Evolutionary conservation across 371 early-diverging fungal species (phyloP), one percentile per base, ranked within the genome.

Genomic region (Rhizopus delemar): DNA sequence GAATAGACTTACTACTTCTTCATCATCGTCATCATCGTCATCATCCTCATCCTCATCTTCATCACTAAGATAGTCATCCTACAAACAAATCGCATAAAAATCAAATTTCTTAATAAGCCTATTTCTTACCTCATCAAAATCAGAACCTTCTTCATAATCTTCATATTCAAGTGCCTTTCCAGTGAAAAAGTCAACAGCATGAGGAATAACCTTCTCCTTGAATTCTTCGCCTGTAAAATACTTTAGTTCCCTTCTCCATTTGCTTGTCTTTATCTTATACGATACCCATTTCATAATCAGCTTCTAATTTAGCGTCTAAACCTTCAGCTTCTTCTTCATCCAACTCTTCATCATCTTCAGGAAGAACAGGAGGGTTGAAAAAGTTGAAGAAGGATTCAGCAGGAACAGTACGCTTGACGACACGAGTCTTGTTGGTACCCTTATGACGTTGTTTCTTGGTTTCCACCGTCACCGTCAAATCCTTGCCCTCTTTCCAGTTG

Each of bases 401-500:
- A 46, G 96, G 97, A 35, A 95, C 93, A 41, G 92, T 91, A 70
- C 91, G 93, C 87, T 95, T 96, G 73, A 98, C 92, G 35, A 96
- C 89, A 59, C 99, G 93, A 38, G 96, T 95, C 86, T 95, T 93
- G 89, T 97, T 97, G 75, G 96, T 94, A 78, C 88, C 85, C 89
- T 96, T 96, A 84, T 97, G 93, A 62, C 98, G 93, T 84, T 98
- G 98, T 80, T 95, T 98, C 87, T 93, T 95, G 70, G 93, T 88
- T 75, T 96, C 97, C 52, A 94, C 83, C 9, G 86, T 93, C 53
- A 93, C 86, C 54, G 93, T 89, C 62, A 97, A 84, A 73, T 97
- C 90, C 82, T 94, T 93, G 69, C 91, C 96, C 62, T 93, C 93
- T 78, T 95, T 96, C 99, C 99, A 98, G 58, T 91, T 71, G 70